These are phyloP conservation scores for Ascochyta clinopodiicola DNA, from an alignment of 2,329 filamentous ascomycete species.

Conservation along the genomic window DNA sequence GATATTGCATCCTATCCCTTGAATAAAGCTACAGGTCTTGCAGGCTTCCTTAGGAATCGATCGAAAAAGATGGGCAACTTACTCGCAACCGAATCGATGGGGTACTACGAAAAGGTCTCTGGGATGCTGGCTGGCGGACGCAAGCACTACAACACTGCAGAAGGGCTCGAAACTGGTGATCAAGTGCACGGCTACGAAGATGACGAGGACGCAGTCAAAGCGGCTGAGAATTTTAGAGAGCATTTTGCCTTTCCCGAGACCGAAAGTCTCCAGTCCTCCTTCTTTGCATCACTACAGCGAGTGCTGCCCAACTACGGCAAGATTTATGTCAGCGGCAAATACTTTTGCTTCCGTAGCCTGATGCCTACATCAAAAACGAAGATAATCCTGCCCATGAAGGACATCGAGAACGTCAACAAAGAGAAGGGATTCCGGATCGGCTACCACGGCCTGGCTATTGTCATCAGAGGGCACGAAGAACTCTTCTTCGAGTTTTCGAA, in stretches of 20 bases:
- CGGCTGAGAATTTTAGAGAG: slow-evolving; percentile 75
- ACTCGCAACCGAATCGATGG: slow-evolving; percentile 89
- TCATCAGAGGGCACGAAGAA: slow-evolving; percentile 92
- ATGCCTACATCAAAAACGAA: slow-evolving; percentile 90
- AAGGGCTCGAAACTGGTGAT: slow-evolving; percentile 71
- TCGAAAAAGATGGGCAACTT: slow-evolving; percentile 82
- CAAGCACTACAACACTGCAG: slow-evolving; percentile 83
- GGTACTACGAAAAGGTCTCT: slow-evolving; percentile 94
- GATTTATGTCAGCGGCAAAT: slow-evolving; percentile 87
- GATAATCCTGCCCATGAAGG: slow-evolving; percentile 85
- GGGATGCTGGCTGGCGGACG: slow-evolving; percentile 95
- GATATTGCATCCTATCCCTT: slow-evolving; percentile 77
- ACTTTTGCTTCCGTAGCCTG: slow-evolving; percentile 91
- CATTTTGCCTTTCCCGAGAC: slow-evolving; percentile 88
- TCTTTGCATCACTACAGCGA: slow-evolving; percentile 89
- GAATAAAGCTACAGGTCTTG: slow-evolving; percentile 81
- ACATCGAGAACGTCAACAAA: slow-evolving; percentile 92
- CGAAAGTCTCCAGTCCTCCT: slow-evolving; percentile 85
- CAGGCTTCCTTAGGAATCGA: slow-evolving; percentile 79
- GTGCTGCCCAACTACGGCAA: slow-evolving; percentile 94
- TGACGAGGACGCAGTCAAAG: slow-evolving; percentile 59
- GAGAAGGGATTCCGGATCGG: slow-evolving; percentile 94
- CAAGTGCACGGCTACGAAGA: slow-evolving; percentile 62
- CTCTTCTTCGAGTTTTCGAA: slow-evolving; percentile 93
- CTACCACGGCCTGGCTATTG: slow-evolving; percentile 88